Conservation (phyloP, 352 stramenopile genomes). For the Thraustochytrium striatum region DNA sequence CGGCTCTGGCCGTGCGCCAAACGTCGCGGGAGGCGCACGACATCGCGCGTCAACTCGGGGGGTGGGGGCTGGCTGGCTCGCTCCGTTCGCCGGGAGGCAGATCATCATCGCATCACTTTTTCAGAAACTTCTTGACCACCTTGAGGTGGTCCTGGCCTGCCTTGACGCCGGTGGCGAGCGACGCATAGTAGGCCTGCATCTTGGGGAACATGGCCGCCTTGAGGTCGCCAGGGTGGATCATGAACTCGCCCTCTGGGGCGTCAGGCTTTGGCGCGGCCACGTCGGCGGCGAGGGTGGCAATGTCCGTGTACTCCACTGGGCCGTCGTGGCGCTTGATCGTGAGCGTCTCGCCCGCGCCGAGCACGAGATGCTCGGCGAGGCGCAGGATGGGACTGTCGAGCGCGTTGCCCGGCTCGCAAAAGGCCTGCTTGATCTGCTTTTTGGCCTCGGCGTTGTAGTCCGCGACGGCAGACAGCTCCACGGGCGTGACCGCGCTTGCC, state of each 20-base stretch:
- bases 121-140: conserved; percentile 26
- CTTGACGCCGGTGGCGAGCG: conserved; percentile 8
- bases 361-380: conserved; percentile 21
- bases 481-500: not conserved
- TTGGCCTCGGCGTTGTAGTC: conserved; percentile 32
- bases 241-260: not conserved
- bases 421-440: conserved; percentile 50
- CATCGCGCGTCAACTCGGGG: too few relatives aligned
- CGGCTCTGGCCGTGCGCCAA: too few relatives aligned
- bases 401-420: conserved; percentile 44
- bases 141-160: conserved; percentile 22
- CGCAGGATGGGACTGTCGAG: not conserved
- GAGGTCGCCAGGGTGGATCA: conserved; percentile 24
- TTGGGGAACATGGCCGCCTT: conserved; percentile 3
- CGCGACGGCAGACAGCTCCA: not conserved
- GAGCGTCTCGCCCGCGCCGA: not conserved
- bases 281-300: not conserved
- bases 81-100: too few relatives aligned
- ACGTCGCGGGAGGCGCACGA: too few relatives aligned
- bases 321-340: not conserved
- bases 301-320: not conserved
- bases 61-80: too few relatives aligned
- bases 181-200: not conserved
- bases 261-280: not conserved
- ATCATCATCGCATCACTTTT: too few relatives aligned